These are phyloP conservation scores for Henningerozyma blattae DNA, from an alignment of 805 yeast genomes.

Conservation along the genomic window DNA sequence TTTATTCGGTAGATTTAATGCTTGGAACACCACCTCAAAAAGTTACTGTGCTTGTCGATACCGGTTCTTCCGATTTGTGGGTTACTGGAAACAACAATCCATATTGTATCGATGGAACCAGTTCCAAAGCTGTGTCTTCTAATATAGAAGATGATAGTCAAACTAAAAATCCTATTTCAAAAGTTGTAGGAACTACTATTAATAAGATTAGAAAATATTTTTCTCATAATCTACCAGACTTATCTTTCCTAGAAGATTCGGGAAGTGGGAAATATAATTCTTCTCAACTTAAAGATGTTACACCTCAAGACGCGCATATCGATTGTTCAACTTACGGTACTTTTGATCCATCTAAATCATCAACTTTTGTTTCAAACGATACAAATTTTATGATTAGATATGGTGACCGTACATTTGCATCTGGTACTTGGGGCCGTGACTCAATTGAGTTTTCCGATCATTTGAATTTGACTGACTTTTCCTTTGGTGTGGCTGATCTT, in stretches of 20 bases:
- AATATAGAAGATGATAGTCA: neutral
- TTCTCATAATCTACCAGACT: neutral
- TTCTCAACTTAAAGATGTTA: no score
- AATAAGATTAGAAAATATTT: no score
- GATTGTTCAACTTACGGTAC: conserved; percentile 29
- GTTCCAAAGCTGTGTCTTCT: neutral
- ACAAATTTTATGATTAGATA: conserved; percentile 34
- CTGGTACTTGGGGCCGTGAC: conserved; percentile 42
- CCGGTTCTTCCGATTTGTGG: conserved; percentile 63
- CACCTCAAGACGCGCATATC: no score
- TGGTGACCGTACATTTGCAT: conserved; percentile 38
- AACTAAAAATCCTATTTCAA: no score
- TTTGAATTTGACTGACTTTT: conserved; percentile 20
- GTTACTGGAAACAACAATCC: conserved; percentile 39
- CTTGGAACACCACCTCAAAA: conserved; percentile 49
- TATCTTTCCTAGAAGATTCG: no score
- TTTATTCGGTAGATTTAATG: conserved; percentile 33
- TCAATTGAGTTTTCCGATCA: conserved; percentile 37
- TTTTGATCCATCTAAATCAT: conserved; percentile 13
- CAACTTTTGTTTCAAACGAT: conserved; percentile 16
- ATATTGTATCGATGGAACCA: conserved; percentile 21
- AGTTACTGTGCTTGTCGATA: conserved; percentile 50
- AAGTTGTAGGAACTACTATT: no score
- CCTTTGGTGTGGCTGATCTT: conserved; percentile 23
- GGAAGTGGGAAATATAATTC: no score